phyloP scores from a whole-genome alignment of 192 early-diverging fungal species.

The Dimargaris xerosporica region DNA sequence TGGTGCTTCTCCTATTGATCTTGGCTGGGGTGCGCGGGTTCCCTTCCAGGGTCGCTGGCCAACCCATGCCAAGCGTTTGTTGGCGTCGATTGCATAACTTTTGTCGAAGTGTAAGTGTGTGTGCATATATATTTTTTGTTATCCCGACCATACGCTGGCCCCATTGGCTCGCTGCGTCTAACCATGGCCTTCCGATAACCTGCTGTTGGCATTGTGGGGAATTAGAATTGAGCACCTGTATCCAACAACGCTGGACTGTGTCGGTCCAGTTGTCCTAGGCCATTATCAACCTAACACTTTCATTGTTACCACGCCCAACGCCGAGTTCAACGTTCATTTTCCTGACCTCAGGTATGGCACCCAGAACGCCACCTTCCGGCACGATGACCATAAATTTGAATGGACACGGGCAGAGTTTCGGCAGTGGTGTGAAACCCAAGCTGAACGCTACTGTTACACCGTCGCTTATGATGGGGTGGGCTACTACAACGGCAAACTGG shows the following conservation, averaged over 20 bases:
- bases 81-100: slow-evolving; percentile 50
- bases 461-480: slow-evolving; percentile 53
- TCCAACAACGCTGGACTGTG: slow-evolving; percentile 32
- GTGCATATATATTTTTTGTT: too few relatives aligned
- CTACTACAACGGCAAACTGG: neutral
- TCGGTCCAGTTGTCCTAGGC: slow-evolving; percentile 48
- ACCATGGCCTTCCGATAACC: too few relatives aligned
- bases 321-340: slow-evolving; percentile 84
- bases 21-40: too few relatives aligned
- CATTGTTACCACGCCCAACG: slow-evolving; percentile 69
- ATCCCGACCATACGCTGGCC: too few relatives aligned
- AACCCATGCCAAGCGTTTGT: slow-evolving; percentile 11
- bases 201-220: too few relatives aligned
- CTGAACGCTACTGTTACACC: slow-evolving; percentile 43
- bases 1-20: too few relatives aligned
- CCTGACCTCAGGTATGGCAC: slow-evolving; percentile 59
- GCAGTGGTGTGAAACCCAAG: slow-evolving; percentile 44
- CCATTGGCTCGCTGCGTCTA: too few relatives aligned
- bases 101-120: slow-evolving; percentile 51
- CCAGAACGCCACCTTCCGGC: slow-evolving; percentile 39
- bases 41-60: neutral
- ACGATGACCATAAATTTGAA: slow-evolving; percentile 88
- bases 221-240: slow-evolving; percentile 55
- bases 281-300: slow-evolving; percentile 46
- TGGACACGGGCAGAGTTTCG: slow-evolving; percentile 84